phyloP scores from a whole-genome alignment of 306 rosid genomes.

The Crotalaria pallida region DNA sequence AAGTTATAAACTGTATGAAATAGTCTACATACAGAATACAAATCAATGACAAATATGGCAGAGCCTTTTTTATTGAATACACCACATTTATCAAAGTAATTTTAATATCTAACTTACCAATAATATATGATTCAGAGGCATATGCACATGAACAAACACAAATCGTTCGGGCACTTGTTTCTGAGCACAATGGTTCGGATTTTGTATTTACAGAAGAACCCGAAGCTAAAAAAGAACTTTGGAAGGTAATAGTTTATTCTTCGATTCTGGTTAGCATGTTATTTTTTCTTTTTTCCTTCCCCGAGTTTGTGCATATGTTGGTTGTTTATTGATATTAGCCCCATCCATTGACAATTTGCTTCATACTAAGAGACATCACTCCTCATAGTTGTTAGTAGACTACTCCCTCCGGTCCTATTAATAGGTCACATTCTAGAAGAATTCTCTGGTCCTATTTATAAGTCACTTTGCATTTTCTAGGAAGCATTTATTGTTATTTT shows the following conservation, averaged over 20 bases:
- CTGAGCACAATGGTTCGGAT: constrained; percentile 90
- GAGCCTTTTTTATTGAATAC: constrained; percentile 12
- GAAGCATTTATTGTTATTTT: too few relatives aligned
- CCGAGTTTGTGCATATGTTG: not conserved
- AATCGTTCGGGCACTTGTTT: constrained; percentile 73
- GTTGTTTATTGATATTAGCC: not conserved
- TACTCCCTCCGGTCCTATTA: too few relatives aligned
- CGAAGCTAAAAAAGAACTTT: constrained; percentile 76
- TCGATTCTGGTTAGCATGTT: not conserved
- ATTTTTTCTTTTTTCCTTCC: not conserved
- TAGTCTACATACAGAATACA: not conserved
- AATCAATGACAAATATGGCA: not conserved
- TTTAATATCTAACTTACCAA: constrained; percentile 10
- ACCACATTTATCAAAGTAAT: not conserved
- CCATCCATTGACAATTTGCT: not conserved
- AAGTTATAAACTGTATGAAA: not conserved
- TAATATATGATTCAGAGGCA: constrained; percentile 58
- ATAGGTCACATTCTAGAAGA: too few relatives aligned
- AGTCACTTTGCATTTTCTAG: too few relatives aligned
- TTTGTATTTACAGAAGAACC: constrained; percentile 89
- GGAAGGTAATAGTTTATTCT: constrained; percentile 57
- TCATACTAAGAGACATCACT: too few relatives aligned
- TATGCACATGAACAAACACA: constrained; percentile 89
- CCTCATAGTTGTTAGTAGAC: too few relatives aligned
- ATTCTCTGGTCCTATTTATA: too few relatives aligned